phyloP scores from a whole-genome alignment of 2,329 filamentous ascomycete genomes.

The Paracoccidioides lutzii region DNA sequence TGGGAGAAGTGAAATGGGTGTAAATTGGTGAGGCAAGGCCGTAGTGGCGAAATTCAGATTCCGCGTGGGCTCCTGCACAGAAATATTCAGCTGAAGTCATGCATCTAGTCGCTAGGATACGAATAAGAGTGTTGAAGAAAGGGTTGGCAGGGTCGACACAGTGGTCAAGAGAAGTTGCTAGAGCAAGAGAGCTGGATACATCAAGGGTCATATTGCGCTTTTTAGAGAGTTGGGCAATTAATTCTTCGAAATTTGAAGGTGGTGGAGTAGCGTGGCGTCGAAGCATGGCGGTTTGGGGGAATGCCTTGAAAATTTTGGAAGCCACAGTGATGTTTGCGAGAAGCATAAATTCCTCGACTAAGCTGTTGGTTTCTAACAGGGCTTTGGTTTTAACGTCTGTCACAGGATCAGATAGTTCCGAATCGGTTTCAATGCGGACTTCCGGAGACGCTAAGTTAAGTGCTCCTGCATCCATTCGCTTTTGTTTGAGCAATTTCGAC shows the following conservation, averaged over 20 bases:
- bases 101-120: conserved; percentile 94
- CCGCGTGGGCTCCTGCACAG: conserved; percentile 81
- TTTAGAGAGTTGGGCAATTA: conserved; percentile 77
- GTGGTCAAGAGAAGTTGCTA: conserved; percentile 79
- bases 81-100: conserved; percentile 99
- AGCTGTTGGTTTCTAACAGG: conserved; percentile 85
- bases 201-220: conserved; percentile 70
- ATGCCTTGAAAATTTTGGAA: conserved; percentile 75
- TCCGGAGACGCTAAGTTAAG: conserved; percentile 95
- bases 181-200: conserved; percentile 77
- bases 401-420: conserved; percentile 87
- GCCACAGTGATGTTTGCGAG: conserved; percentile 95
- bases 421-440: conserved; percentile 89
- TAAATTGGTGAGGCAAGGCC: conserved; percentile 94
- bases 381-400: conserved; percentile 87
- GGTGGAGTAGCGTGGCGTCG: conserved; percentile 85
- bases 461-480: conserved; percentile 91
- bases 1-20: conserved; percentile 96
- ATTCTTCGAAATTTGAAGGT: conserved; percentile 91
- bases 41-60: conserved; percentile 93
- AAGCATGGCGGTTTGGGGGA: conserved; percentile 88
- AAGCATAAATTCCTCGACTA: conserved; percentile 99
- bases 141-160: conserved; percentile 71
- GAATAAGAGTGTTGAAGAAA: conserved; percentile 96
- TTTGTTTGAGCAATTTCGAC: conserved; percentile 85